Percentiles rank a stretch among this genome's conserved stretches.
phyloP scores from a whole-genome alignment of 352 stramenopile species.

The Phytophthora capsici region DNA sequence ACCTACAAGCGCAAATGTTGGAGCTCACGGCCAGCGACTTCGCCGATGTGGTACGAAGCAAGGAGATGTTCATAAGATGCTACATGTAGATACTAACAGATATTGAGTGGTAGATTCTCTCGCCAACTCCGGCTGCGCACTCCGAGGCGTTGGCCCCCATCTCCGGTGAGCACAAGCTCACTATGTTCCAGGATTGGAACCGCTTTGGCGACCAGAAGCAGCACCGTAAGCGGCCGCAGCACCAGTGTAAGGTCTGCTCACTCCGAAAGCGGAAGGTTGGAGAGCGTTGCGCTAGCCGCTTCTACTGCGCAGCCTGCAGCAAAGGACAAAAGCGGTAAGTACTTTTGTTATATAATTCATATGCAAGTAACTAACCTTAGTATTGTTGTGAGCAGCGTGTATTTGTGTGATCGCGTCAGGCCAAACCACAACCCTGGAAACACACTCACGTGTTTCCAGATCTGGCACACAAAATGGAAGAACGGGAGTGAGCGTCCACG shows the following conservation, averaged over 20 bases:
- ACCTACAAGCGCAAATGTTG: conserved; percentile 24
- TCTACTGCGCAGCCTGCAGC: background rate
- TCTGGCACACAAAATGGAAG: background rate
- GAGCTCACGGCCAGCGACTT: conserved; percentile 5
- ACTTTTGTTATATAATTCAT: background rate
- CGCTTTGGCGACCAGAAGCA: background rate
- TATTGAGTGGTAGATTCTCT: no score
- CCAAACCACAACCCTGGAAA: background rate
- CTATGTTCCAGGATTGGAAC: background rate
- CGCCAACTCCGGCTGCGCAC: no score
- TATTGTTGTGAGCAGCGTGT: background rate
- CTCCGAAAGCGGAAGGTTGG: background rate
- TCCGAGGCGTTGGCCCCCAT: background rate
- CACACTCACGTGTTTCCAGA: background rate
- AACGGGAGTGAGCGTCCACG: background rate
- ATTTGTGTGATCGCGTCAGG: background rate
- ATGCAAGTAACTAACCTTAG: background rate
- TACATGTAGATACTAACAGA: no score
- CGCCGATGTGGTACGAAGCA: conserved; percentile 3
- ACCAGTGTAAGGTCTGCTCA: background rate
- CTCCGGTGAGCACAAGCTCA: background rate
- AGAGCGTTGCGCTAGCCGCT: background rate
- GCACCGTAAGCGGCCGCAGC: background rate
- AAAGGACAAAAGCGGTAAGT: background rate
- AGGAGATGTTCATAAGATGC: no score